Conservation (phyloP, 257 asterid genomes). For the Solanum verrucosum region DNA sequence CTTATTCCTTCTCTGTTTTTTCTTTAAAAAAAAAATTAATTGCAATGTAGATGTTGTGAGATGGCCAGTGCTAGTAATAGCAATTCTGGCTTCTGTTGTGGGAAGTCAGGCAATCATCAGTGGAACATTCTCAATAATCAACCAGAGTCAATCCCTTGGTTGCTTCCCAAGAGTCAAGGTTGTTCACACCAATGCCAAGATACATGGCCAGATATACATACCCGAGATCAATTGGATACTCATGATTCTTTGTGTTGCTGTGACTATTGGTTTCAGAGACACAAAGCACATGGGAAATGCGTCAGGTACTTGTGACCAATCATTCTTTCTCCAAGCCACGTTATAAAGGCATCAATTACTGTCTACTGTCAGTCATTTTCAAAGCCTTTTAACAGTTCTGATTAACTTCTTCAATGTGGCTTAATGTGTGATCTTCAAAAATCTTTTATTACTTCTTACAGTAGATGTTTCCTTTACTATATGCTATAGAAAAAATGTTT, state of each 20-base stretch:
- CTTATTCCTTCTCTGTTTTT: neutral
- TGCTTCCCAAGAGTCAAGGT: conserved; percentile 97
- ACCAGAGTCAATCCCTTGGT: conserved; percentile 92
- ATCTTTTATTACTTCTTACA: neutral
- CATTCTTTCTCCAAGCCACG: neutral
- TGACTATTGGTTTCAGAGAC: conserved; percentile 89
- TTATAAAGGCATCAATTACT: neutral
- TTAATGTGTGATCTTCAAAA: neutral
- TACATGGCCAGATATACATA: conserved; percentile 92
- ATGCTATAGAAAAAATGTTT: neutral
- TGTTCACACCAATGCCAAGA: conserved; percentile 74
- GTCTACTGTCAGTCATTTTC: neutral
- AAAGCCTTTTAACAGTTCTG: neutral
- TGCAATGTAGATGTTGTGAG: conserved; percentile 51
- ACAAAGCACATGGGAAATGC: conserved; percentile 93
- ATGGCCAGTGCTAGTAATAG: conserved; percentile 84
- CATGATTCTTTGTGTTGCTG: conserved; percentile 94
- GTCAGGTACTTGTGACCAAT: conserved; percentile 37
- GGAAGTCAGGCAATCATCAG: conserved; percentile 98
- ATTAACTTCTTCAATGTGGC: neutral
- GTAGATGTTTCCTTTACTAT: neutral
- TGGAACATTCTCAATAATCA: conserved; percentile 94
- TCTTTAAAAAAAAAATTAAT: neutral
- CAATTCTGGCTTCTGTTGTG: conserved; percentile 92
- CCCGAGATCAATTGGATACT: conserved; percentile 97